Evolutionary conservation across 192 early-diverging fungal genomes (phyloP).

Genomic region (Paraglomus brasilianum): DNA sequence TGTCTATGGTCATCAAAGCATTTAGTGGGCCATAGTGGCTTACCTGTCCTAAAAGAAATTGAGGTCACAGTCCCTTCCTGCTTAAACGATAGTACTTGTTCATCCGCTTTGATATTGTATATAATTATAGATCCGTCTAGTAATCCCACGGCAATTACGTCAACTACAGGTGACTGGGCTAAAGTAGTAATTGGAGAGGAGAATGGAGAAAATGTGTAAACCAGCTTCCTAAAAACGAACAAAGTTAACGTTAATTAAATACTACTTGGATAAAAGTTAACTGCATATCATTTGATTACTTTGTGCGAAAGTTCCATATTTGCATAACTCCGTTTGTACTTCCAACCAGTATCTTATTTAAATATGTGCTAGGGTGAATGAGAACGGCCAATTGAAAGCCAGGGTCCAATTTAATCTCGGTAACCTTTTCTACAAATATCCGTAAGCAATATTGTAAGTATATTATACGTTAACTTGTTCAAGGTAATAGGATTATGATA

Average conservation of each 20-base stretch:
- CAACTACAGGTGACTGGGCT: constrained; percentile 85
- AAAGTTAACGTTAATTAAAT: constrained; percentile 22
- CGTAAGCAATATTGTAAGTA: not conserved
- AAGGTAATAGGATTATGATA: constrained; percentile 11
- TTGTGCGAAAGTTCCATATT: constrained; percentile 89
- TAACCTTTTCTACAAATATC: constrained; percentile 55
- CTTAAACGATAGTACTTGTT: constrained; percentile 67
- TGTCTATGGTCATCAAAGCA: not conserved
- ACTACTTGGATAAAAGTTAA: too few species aligned
- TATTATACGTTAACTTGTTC: constrained; percentile 9
- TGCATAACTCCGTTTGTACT: constrained; percentile 85
- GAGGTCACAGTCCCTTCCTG: constrained; percentile 91
- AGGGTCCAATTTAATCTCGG: constrained; percentile 71
- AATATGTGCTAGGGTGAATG: constrained; percentile 94
- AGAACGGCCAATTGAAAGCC: constrained; percentile 70
- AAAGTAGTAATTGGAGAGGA: constrained; percentile 75
- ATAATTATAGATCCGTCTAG: constrained; percentile 83
- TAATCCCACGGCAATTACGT: constrained; percentile 90
- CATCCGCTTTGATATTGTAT: constrained; percentile 83
- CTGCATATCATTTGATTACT: constrained; percentile 38
- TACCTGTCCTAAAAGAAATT: constrained; percentile 86
- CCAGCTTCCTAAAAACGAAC: constrained; percentile 55
- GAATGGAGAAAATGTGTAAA: constrained; percentile 81
- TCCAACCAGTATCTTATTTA: constrained; percentile 93
- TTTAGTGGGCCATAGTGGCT: not conserved